These are phyloP conservation scores for Moricandia arvensis DNA, from an alignment of 345 rosid genomes.

Conservation along the genomic window DNA sequence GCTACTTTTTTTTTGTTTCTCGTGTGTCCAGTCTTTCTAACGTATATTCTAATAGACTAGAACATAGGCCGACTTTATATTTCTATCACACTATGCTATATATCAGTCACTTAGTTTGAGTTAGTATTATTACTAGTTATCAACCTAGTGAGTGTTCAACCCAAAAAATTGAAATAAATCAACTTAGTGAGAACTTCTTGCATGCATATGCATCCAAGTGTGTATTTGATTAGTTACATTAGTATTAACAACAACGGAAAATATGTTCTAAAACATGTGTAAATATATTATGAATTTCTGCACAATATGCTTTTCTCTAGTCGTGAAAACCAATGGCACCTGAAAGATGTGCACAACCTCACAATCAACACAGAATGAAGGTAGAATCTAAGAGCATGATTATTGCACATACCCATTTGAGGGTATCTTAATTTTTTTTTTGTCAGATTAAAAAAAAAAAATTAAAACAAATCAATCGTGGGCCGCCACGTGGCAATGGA, in stretches of 20 bases:
- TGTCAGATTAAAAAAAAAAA: too few species aligned
- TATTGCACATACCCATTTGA: too few species aligned
- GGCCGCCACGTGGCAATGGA: too few species aligned
- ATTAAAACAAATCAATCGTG: too few species aligned
- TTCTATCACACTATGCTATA: not conserved
- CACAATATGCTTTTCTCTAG: not conserved
- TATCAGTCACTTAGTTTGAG: not conserved
- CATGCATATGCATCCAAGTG: slow-evolving; percentile 10
- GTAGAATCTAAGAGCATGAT: too few species aligned
- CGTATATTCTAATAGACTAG: slow-evolving; percentile 22
- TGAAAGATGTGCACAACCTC: not conserved
- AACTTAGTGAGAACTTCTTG: not conserved
- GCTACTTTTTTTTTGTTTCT: slow-evolving; percentile 23
- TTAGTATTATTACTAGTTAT: not conserved
- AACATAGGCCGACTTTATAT: slow-evolving; percentile 2
- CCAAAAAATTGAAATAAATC: not conserved
- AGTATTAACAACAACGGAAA: not conserved
- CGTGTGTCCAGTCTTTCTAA: slow-evolving; percentile 30
- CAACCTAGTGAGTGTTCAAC: not conserved
- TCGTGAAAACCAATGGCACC: not conserved
- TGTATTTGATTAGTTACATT: not conserved
- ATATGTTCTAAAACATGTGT: not conserved
- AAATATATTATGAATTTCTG: not conserved
- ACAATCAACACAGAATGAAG: not conserved
- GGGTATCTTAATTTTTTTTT: too few species aligned